Evolutionary conservation across 1,284 basidiomycete species (phyloP).

Genomic region (Ganoderma sp.): DNA sequence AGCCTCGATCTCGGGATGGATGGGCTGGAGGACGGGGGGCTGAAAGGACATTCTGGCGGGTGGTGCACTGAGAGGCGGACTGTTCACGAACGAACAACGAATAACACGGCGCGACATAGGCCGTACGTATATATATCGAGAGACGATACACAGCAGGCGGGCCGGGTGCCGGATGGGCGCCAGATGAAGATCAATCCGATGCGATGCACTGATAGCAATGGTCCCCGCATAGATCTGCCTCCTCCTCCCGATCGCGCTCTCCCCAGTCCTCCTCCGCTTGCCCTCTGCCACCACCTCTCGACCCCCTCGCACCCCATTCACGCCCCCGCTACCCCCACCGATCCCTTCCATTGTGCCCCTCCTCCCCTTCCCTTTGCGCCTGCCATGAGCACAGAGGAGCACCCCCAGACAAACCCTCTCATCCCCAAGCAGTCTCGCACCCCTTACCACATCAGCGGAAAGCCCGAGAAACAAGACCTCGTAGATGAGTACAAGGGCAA

Average conservation of each 20-base stretch:
- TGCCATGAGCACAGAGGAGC: constrained; percentile 30
- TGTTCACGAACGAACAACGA: neutral
- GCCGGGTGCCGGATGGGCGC: constrained; percentile 9
- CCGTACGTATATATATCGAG: neutral
- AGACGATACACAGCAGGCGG: neutral
- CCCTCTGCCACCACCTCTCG: neutral
- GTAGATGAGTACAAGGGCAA: constrained; percentile 66
- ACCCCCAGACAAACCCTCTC: constrained; percentile 28
- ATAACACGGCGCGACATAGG: neutral
- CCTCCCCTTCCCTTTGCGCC: constrained; percentile 4
- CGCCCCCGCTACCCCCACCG: neutral
- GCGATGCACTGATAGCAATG: constrained; percentile 11
- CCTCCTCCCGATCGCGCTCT: constrained; percentile 2
- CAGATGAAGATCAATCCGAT: constrained; percentile 30
- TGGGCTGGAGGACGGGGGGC: constrained; percentile 48
- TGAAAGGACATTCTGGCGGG: constrained; percentile 34
- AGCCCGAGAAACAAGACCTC: constrained; percentile 61
- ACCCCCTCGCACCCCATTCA: neutral
- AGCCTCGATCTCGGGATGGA: constrained; percentile 62
- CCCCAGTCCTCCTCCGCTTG: neutral
- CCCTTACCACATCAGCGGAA: constrained; percentile 49
- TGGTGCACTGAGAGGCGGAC: too few relatives aligned
- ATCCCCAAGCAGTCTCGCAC: constrained; percentile 44
- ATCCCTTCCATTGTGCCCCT: neutral
- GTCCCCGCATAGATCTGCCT: neutral